Base-by-base conservation (phyloP, 2,329 filamentous ascomycete genomes). In the Pyrenochaeta sp. region DNA sequence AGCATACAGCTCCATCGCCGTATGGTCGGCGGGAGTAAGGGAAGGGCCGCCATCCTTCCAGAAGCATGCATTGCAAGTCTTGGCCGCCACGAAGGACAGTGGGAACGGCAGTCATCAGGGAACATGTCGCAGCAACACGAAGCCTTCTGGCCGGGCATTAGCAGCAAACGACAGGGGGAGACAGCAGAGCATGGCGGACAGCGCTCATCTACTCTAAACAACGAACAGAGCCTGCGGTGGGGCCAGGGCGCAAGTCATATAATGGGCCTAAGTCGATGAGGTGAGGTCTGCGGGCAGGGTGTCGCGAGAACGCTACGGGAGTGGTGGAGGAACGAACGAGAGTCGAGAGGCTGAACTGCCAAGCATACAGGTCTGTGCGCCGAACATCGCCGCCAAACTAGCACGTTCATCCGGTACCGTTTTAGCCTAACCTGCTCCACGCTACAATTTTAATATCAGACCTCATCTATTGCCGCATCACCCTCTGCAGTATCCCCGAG, bases 361-460 rank as follows among this genome's bases (percentile, higher is more conserved):
- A 56, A 27, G 23, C 23, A 9, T 4, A 39, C 12, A n/a, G 53
- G 61, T 33, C 63, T 55, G 63, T 67, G 68, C 63, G 39, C 48
- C 4, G 53, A 49, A 44, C 33, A 63, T 55, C 58, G 46, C 55
- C 51, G 62, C 69, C 55, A 58, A 55, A 67, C 63, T 60, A 60
- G 66, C 54, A 49, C 57, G 46, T 45, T 50, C 54, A 41, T 37
- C 54, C 64, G 54, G 58, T 51, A 53, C 46, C 47, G 44, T 48
- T 45, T 72, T 71, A 73, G 68, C 70, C 69, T 73, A 60, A 66
- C 69, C 42, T 47, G 51, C 45, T 59, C 63, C 49, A 61, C 63
- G 54, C 63, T 60, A 57, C 55, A 42, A 54, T 49, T 51, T 66
- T 66, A 67, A 71, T 73, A 69, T 72, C 63, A 49, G 35, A 37